Evolutionary conservation across 2,329 filamentous ascomycete species (phyloP).

Genomic region (Colletotrichum spinosum): DNA sequence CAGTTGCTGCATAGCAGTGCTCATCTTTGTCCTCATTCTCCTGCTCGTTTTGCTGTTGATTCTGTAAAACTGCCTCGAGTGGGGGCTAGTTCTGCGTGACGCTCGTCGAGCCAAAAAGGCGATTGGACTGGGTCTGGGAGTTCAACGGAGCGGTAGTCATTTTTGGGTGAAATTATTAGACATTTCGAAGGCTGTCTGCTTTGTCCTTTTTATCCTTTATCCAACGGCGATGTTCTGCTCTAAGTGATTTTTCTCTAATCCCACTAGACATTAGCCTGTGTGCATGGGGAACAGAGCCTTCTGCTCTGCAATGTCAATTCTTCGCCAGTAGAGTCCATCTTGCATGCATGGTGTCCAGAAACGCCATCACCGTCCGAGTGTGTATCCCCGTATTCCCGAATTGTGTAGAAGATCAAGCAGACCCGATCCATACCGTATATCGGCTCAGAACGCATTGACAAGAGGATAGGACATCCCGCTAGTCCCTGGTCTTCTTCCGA

Average conservation of each 20-base stretch:
- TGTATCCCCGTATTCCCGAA: not conserved
- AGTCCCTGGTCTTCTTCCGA: too few species aligned
- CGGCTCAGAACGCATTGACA: too few species aligned
- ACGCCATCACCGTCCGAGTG: conserved; percentile 6
- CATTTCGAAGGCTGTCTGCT: not conserved
- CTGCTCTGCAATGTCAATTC: conserved; percentile 2
- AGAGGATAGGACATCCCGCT: too few species aligned
- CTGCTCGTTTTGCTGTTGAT: conserved; percentile 82
- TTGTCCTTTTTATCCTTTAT: not conserved
- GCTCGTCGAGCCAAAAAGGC: too few species aligned
- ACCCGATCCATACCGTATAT: too few species aligned
- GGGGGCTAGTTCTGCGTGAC: too few species aligned
- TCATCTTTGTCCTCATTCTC: conserved; percentile 90
- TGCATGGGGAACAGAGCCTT: not conserved
- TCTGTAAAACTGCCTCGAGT: conserved; percentile 52
- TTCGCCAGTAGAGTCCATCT: not conserved
- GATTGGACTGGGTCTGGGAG: conserved; percentile 16
- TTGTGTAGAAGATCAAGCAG: too few species aligned
- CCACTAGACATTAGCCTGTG: too few species aligned
- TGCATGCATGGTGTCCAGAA: conserved; percentile 24
- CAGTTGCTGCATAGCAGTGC: conserved; percentile 88
- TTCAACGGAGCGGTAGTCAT: conserved; percentile 29
- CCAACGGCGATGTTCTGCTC: conserved; percentile 11
- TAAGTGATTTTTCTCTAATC: conserved; percentile 5
- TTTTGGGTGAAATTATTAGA: not conserved